Percentiles rank a stretch among this genome's conserved stretches.
phyloP scores from a whole-genome alignment of 257 asterid genomes.

The Salvia hispanica region DNA sequence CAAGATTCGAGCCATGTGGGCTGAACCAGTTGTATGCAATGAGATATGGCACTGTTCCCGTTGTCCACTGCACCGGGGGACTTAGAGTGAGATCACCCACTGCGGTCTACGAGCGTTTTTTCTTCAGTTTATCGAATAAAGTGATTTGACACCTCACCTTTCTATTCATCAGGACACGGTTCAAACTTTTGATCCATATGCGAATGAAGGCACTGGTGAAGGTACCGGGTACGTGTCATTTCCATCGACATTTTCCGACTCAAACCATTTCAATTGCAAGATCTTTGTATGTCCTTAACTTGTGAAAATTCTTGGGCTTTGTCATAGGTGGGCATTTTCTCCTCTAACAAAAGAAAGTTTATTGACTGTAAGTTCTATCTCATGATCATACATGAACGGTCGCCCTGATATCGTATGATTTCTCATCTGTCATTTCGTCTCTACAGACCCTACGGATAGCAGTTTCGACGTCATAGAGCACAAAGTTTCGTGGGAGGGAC shows the following conservation, averaged over 20 bases:
- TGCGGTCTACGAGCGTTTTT: slow-evolving; percentile 1
- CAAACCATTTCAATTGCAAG: too few species aligned
- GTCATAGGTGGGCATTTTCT: slow-evolving; percentile 85
- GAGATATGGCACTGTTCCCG: slow-evolving; percentile 89
- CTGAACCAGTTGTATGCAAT: slow-evolving; percentile 92
- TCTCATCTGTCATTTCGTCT: neutral
- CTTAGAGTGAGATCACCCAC: slow-evolving; percentile 65
- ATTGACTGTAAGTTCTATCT: slow-evolving; percentile 64
- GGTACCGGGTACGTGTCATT: slow-evolving; percentile 89
- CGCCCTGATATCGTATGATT: neutral
- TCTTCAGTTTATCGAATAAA: neutral
- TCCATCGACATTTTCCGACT: too few species aligned
- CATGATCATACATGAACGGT: neutral
- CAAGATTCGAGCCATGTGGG: slow-evolving; percentile 98
- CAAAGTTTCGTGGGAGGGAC: slow-evolving; percentile 78
- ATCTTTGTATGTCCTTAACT: too few species aligned
- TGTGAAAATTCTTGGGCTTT: too few species aligned
- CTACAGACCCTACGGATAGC: slow-evolving; percentile 68
- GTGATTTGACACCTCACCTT: slow-evolving; percentile 15
- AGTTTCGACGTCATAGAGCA: slow-evolving; percentile 55
- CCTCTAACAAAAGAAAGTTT: slow-evolving; percentile 73
- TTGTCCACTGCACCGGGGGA: slow-evolving; percentile 93
- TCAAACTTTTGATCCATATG: slow-evolving; percentile 69
- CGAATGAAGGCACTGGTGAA: slow-evolving; percentile 65
- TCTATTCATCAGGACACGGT: slow-evolving; percentile 73